Conservation (phyloP, 768 basidiomycete genomes). For the Boletus barrowsii region DNA sequence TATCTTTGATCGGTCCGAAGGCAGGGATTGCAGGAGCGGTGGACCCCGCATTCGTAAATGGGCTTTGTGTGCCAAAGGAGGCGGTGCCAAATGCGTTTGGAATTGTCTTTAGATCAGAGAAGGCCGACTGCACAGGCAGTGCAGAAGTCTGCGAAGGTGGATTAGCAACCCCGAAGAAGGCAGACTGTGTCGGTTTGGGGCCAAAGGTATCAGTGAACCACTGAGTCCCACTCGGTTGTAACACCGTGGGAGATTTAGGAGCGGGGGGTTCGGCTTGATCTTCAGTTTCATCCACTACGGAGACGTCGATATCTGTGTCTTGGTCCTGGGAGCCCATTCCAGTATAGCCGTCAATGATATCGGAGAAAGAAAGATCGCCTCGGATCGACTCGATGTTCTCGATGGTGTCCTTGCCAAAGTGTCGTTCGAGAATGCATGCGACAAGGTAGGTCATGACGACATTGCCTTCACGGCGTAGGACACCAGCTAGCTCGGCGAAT, state of each 20-base stretch:
- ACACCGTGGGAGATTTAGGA: constrained; percentile 4
- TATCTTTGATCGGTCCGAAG: constrained; percentile 7
- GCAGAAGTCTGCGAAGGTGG: constrained; percentile 14
- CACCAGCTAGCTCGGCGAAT: constrained; percentile 55
- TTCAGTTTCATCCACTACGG: constrained; percentile 21
- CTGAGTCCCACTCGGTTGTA: constrained; percentile 31
- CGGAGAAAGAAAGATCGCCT: constrained; percentile 50
- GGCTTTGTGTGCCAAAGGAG: constrained; percentile 17
- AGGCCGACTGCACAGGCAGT: constrained; percentile 26
- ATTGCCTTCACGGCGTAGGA: constrained; percentile 63
- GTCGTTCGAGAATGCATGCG: constrained; percentile 82
- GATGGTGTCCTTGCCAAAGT: constrained; percentile 79
- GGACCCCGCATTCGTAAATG: background rate
- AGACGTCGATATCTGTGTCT: constrained; percentile 25
- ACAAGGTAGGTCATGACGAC: constrained; percentile 80
- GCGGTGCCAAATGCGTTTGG: constrained; percentile 34
- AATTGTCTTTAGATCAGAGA: constrained; percentile 32
- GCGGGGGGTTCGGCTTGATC: constrained; percentile 7
- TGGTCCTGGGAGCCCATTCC: constrained; percentile 24
- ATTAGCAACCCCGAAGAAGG: constrained; percentile 14
- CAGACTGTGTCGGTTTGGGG: constrained; percentile 24
- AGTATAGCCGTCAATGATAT: constrained; percentile 68
- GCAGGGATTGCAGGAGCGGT: background rate
- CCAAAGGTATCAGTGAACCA: constrained; percentile 35
- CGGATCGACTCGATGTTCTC: constrained; percentile 70